Percentiles rank a stretch among this genome's conserved stretches.
Conservation (phyloP, 805 yeast species). For the Cyberlindnera petersonii region DNA sequence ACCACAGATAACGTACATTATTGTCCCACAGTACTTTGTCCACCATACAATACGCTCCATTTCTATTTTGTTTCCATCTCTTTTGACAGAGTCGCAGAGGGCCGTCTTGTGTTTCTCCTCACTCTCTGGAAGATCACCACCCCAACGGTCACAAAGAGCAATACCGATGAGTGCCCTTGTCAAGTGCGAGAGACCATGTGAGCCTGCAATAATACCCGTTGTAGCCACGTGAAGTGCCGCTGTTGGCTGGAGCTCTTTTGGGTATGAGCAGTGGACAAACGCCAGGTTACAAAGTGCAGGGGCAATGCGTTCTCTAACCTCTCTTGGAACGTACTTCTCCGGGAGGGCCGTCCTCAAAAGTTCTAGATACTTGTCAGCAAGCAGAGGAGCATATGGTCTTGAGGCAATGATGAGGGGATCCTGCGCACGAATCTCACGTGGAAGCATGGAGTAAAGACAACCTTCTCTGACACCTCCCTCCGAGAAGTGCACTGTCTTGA, state of each 20-base stretch:
- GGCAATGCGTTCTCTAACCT: constrained; percentile 54
- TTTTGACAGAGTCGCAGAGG: constrained; percentile 46
- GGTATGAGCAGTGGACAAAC: constrained; percentile 72
- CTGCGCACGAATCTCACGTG: constrained; percentile 52
- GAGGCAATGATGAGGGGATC: constrained; percentile 72
- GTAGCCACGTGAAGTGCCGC: constrained; percentile 71
- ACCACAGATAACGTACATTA: constrained; percentile 76
- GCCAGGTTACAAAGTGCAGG: constrained; percentile 73
- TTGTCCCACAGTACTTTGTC: constrained; percentile 68
- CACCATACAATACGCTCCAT: constrained; percentile 57
- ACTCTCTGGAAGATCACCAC: constrained; percentile 63
- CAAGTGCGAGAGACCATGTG: constrained; percentile 71
- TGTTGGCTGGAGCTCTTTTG: constrained; percentile 71
- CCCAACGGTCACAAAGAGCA: constrained; percentile 78
- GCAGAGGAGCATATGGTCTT: constrained; percentile 64
- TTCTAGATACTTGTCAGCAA: constrained; percentile 52
- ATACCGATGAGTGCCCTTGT: constrained; percentile 69
- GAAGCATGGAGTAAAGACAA: constrained; percentile 57
- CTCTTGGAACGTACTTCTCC: constrained; percentile 48
- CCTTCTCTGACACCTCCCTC: constrained; percentile 83
- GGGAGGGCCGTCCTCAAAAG: constrained; percentile 59
- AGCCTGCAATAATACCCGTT: constrained; percentile 70
- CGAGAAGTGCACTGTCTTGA: constrained; percentile 61
- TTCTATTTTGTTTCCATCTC: constrained; percentile 39
- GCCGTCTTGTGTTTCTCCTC: constrained; percentile 44